Conservation (phyloP, 371 early-diverging fungal species). For the Funneliformis caledonium region DNA sequence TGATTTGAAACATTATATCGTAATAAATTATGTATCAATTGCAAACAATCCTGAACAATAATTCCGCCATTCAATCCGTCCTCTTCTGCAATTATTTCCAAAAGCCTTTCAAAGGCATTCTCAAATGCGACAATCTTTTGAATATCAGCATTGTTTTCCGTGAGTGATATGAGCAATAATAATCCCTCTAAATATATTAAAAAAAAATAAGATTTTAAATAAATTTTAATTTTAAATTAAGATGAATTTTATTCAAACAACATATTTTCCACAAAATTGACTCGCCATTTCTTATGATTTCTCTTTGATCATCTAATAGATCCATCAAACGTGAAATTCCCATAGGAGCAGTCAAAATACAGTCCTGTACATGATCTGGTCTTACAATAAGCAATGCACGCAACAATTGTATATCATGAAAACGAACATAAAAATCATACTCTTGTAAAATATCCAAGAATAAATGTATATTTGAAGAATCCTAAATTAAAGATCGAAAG, state of each 20-base stretch:
- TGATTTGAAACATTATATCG: constrained; percentile 95
- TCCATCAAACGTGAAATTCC: constrained; percentile 93
- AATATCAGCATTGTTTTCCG: constrained; percentile 89
- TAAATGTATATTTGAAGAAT: constrained; percentile 73
- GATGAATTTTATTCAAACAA: not conserved
- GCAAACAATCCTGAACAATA: constrained; percentile 94
- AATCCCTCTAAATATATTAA: constrained; percentile 73
- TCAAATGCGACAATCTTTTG: constrained; percentile 98
- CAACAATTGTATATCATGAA: constrained; percentile 84
- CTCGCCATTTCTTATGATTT: constrained; percentile 93
- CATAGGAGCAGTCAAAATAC: constrained; percentile 85
- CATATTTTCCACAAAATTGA: not conserved
- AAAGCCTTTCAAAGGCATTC: constrained; percentile 90
- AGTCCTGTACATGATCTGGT: constrained; percentile 76
- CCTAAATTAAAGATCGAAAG: constrained; percentile 54
- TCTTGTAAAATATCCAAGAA: constrained; percentile 88
- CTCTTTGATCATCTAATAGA: constrained; percentile 87
- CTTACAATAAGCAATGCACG: constrained; percentile 71
- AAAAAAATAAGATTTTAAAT: not conserved
- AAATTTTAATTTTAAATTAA: too few species aligned
- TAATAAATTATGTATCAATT: constrained; percentile 88
- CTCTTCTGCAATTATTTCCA: constrained; percentile 87
- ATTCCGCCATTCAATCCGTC: constrained; percentile 94
- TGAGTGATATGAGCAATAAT: constrained; percentile 85
- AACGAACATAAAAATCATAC: constrained; percentile 92